Evolutionary conservation across 257 asterid genomes (phyloP), one percentile per base, ranked within the genome.

Genomic region (Verbena officinalis): DNA sequence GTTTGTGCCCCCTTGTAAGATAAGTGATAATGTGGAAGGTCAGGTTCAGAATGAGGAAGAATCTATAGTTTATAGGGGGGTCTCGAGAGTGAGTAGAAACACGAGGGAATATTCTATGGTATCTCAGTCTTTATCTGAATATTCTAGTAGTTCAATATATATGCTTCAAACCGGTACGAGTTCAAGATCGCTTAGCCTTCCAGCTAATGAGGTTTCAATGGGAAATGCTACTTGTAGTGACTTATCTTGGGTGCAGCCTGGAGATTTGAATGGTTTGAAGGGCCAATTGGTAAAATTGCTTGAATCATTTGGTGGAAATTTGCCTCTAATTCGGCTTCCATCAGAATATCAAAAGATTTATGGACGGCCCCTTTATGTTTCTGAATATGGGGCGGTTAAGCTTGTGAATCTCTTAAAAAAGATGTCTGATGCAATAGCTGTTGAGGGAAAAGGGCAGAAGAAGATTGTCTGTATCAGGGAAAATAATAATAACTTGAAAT

Each of bases 221-320:
- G 79, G 73, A 21, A 71, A 73, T 33, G 80, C 5, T 27, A 27
- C 33, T 27, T 27, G 33, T 27, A 69, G 70, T 40, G 85, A 86
- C 85, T 54, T 79, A 78, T 52, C 46, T 31, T 88, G 89, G 93
- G 96, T 88, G 23, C 96, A 85, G 70, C 96, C 96, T 16, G 97
- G 98, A 61, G 95, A 95, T 76, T 30, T 90, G 40, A 81, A 78
- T 60, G 97, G 95, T 55, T 79, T 95, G 80, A 86, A 79, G 80
- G 85, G 78, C 19, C 99, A 91, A 77, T 36, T 95, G 62, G 88
- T 88, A 36, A 88, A 80, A 51, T 70, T 95, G 80, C 95, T 95
- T 27, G 91, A 83, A 64, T 52, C 81, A 36, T 78, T 77, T 5
- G 93, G 96, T 45, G 99, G 99, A 27, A 62, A 77, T 72, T 52